Evolutionary conservation across 148 eudicot species (phyloP).

Genomic region (Fagopyrum homotropicum): DNA sequence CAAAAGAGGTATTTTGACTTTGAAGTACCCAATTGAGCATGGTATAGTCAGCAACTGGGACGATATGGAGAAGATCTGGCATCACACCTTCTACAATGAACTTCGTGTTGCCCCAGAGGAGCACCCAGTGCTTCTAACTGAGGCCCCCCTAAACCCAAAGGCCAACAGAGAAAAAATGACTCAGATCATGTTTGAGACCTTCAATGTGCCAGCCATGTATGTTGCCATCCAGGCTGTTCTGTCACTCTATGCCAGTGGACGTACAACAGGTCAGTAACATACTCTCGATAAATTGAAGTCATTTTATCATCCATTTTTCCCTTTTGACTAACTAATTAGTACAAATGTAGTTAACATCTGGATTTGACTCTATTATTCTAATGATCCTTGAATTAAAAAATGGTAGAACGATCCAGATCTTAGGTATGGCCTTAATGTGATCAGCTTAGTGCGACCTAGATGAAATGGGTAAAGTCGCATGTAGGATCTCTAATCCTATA

Average conservation of each 20-base stretch:
- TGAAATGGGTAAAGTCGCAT: background rate
- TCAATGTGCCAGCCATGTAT: constrained; percentile 12
- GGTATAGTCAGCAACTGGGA: constrained; percentile 14
- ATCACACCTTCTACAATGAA: constrained; percentile 15
- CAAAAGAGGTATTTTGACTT: constrained; percentile 12
- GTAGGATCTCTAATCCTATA: too few relatives aligned
- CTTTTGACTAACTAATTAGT: background rate
- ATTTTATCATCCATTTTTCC: constrained; percentile 2
- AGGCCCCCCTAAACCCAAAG: constrained; percentile 12
- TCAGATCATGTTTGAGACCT: constrained; percentile 14
- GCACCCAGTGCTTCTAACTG: constrained; percentile 15
- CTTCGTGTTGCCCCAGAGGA: constrained; percentile 14
- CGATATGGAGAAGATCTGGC: constrained; percentile 14
- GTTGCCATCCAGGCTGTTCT: constrained; percentile 14
- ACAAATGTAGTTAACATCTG: background rate
- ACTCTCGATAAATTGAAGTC: background rate
- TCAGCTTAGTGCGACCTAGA: background rate
- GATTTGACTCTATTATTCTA: background rate
- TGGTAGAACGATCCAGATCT: background rate
- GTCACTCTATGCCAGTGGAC: constrained; percentile 13
- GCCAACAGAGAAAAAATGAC: constrained; percentile 14
- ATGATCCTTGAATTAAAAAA: background rate
- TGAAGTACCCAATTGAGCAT: constrained; percentile 15
- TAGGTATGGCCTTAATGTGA: background rate
- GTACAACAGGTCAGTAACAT: constrained; percentile 7